These are phyloP conservation scores for Samsoniella hepiali DNA, from an alignment of 2,329 filamentous ascomycete species.

Conservation along the genomic window DNA sequence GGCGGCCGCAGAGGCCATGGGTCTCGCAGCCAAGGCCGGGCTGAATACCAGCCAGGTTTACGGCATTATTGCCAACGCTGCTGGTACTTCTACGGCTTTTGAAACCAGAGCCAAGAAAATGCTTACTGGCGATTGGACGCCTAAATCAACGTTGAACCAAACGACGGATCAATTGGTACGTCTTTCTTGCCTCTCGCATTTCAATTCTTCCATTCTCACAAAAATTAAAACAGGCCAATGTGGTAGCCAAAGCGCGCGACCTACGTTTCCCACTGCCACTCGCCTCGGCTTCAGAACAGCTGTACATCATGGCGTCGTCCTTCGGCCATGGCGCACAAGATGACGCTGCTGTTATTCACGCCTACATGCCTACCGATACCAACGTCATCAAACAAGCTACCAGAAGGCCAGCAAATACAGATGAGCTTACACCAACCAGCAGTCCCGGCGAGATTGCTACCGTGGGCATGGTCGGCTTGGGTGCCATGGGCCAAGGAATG, in stretches of 20 bases:
- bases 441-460: constrained; percentile 28
- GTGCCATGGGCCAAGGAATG: constrained; percentile 40
- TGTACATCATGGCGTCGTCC: constrained; percentile 29
- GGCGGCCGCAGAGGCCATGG: constrained; percentile 50
- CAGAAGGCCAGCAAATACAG: not conserved
- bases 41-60: constrained; percentile 38
- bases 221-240: constrained; percentile 12
- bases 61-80: constrained; percentile 29
- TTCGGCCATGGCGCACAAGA: constrained; percentile 30
- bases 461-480: constrained; percentile 36
- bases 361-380: constrained; percentile 24
- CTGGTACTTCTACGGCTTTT: constrained; percentile 50
- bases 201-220: not conserved
- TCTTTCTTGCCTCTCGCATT: not conserved
- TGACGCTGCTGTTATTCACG: constrained; percentile 28
- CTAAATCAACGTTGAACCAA: constrained; percentile 35
- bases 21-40: constrained; percentile 46
- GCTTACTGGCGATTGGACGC: constrained; percentile 46
- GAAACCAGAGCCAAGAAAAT: constrained; percentile 53
- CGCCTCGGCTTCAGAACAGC: constrained; percentile 32
- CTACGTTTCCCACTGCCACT: constrained; percentile 36
- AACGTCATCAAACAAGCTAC: constrained; percentile 23
- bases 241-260: constrained; percentile 29
- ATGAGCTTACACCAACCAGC: constrained; percentile 22
- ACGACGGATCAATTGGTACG: constrained; percentile 36